Evolutionary conservation across 768 basidiomycete genomes (phyloP).

Genomic region (Lactifluus rugatus): DNA sequence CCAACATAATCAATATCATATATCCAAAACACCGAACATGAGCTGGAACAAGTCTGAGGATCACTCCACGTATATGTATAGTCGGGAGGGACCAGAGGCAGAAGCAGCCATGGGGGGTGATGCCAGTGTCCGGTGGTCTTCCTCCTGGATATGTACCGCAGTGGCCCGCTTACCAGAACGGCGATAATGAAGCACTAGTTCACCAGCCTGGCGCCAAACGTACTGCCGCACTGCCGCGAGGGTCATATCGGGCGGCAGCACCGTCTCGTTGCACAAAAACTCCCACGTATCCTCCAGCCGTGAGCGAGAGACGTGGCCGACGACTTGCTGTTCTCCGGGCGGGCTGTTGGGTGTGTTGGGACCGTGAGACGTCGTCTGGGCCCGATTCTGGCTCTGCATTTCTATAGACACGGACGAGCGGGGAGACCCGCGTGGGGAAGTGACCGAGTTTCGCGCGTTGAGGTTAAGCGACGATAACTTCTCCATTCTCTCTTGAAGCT

Average conservation of each 20-base stretch:
- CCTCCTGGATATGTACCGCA: neutral
- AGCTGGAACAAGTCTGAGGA: neutral
- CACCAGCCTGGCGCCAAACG: conserved; percentile 69
- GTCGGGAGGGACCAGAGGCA: neutral
- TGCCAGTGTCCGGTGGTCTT: neutral
- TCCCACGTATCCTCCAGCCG: conserved; percentile 63
- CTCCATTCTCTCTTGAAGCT: conserved; percentile 82
- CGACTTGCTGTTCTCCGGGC: conserved; percentile 21
- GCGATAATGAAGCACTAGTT: conserved; percentile 75
- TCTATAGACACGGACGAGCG: conserved; percentile 35
- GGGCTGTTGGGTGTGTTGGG: conserved; percentile 16
- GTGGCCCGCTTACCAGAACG: conserved; percentile 15
- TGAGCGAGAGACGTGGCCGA: conserved; percentile 16
- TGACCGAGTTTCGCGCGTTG: conserved; percentile 23
- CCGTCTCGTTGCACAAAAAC: conserved; percentile 77
- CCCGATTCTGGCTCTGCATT: conserved; percentile 18
- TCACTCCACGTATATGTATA: neutral
- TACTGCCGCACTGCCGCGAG: conserved; percentile 86
- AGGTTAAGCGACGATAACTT: conserved; percentile 29
- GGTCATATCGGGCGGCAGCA: conserved; percentile 80
- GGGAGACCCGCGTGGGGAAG: conserved; percentile 3
- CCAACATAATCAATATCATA: neutral
- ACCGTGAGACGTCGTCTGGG: conserved; percentile 1
- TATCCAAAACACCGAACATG: neutral
- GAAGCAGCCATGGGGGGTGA: neutral